Evolutionary conservation across 305 asterid species (phyloP), one percentile per base, ranked within the genome.

Genomic region (Fraxinus angustifolia): DNA sequence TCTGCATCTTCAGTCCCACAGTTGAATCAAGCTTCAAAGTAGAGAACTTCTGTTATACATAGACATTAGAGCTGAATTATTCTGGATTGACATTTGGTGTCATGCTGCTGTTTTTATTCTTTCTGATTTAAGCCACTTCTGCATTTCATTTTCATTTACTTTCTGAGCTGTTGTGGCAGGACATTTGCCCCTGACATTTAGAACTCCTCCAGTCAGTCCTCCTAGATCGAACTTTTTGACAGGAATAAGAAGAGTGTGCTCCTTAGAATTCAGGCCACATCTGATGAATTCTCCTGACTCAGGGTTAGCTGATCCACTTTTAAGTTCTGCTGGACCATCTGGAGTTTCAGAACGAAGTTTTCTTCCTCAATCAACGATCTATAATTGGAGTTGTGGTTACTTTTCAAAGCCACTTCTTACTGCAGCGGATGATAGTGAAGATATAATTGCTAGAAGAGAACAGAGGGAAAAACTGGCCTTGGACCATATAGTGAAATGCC

Each of bases 171-270:
- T 67, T 80, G 86, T 87, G 86, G 95, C 95, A 80, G 92, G 90
- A 31, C 95, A 90, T 89, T 81, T 93, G 88, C 94, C 98, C 62
- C 85, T 94, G 83, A 88, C 99, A 78, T 96, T 96, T 85, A 92
- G 98, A 88, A 96, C 99, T 1, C 98, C 99, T 85, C 99, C 99
- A 45, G 98, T 96, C 82, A 96, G 99, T 89, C 99, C 99, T 76
- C 99, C 98, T 33, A 90, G 97, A 78, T 92, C 98, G 35, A 94
- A 92, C 88, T 96, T 90, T 88, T 73, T 94, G 90, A 91, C 97
- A 65, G 97, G 96, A 82, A 90, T 96, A 84, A 93, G 99, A 79
- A 96, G 99, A 88, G 99, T 94, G 45, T 93, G 92, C 86, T 96
- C 99, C 81, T 88, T 94, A 83, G 99, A 96, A 84, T 96, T 96